phyloP scores from a whole-genome alignment of 768 basidiomycete species.

The Candolleomyces efflorescens region DNA sequence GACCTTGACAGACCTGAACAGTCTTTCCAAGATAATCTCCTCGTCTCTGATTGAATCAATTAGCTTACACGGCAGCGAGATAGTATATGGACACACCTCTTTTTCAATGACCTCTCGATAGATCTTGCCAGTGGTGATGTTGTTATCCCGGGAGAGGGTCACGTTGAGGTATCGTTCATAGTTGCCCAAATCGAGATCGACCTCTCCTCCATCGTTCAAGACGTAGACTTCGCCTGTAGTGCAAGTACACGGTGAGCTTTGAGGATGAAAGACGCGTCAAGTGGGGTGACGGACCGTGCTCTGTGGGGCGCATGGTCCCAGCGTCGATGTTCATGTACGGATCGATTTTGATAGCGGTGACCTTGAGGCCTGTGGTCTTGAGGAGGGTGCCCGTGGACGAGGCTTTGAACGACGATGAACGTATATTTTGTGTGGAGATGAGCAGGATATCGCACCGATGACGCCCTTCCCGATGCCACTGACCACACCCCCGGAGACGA shows the following conservation, averaged over 20 bases:
- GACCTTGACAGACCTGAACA: conserved; percentile 63
- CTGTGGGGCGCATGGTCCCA: conserved; percentile 97
- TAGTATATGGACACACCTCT: conserved; percentile 61
- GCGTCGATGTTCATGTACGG: conserved; percentile 99
- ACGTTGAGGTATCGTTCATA: conserved; percentile 98
- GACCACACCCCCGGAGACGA: conserved; percentile 96
- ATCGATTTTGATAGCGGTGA: conserved; percentile 99
- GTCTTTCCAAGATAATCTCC: conserved; percentile 95
- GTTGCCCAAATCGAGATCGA: conserved; percentile 96
- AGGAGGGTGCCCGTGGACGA: conserved; percentile 94
- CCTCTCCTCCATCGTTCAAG: conserved; percentile 96
- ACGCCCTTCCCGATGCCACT: conserved; percentile 99
- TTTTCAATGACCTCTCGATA: conserved; percentile 96
- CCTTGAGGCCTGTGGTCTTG: conserved; percentile 93
- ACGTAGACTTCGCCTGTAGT: conserved; percentile 88
- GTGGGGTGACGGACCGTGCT: conserved; percentile 69
- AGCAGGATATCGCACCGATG: conserved; percentile 67
- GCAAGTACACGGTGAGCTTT: neutral
- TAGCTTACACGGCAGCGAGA: neutral
- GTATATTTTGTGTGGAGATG: conserved; percentile 10
- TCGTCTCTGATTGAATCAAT: conserved; percentile 47
- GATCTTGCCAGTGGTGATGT: conserved; percentile 98
- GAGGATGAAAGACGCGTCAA: neutral
- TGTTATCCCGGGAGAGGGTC: conserved; percentile 91
- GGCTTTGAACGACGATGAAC: conserved; percentile 43